A percentile compares a stretch with the other conserved stretches of the same genome.
Evolutionary conservation across 2,329 filamentous ascomycete genomes (phyloP).

Genomic region (Diaporthe citrichinensis): DNA sequence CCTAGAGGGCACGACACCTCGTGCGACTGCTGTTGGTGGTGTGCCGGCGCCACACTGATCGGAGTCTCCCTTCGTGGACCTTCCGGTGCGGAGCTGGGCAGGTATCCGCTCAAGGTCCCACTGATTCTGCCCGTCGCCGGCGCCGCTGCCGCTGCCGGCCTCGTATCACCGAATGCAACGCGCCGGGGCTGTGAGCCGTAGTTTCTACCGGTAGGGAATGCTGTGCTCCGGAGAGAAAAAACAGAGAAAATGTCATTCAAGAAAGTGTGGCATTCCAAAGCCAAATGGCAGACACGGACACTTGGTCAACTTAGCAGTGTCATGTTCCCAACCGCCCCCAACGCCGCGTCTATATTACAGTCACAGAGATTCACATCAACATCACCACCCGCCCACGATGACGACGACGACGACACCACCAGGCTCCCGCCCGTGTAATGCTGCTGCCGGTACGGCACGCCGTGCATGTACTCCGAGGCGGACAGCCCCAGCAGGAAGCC

Average conservation of each 20-base stretch:
- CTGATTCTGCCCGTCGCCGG: slow-evolving; percentile 2
- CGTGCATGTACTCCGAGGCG: slow-evolving; percentile 26
- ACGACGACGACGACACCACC: slow-evolving; percentile 11
- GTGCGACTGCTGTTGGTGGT: not conserved
- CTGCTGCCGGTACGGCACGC: not conserved
- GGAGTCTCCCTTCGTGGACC: slow-evolving; percentile 6
- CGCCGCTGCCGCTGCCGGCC: not conserved
- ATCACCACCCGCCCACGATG: not conserved
- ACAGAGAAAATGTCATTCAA: not conserved
- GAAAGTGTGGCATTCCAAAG: not conserved
- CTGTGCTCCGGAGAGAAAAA: not conserved
- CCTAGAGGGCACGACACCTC: not conserved
- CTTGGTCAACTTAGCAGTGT: slow-evolving; percentile 16
- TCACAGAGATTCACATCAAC: slow-evolving; percentile 3
- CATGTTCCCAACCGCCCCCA: slow-evolving; percentile 15
- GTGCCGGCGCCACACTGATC: not conserved
- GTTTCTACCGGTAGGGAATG: not conserved
- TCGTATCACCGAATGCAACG: not conserved
- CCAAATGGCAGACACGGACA: not conserved
- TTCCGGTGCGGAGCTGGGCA: not conserved
- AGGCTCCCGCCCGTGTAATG: not conserved
- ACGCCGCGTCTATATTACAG: slow-evolving; percentile 7
- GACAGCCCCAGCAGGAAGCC: slow-evolving; percentile 33
- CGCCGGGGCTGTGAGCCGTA: not conserved
- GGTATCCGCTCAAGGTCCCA: not conserved